Base-by-base conservation (phyloP, 2,329 filamentous ascomycete species). In the Monascus ruber region DNA sequence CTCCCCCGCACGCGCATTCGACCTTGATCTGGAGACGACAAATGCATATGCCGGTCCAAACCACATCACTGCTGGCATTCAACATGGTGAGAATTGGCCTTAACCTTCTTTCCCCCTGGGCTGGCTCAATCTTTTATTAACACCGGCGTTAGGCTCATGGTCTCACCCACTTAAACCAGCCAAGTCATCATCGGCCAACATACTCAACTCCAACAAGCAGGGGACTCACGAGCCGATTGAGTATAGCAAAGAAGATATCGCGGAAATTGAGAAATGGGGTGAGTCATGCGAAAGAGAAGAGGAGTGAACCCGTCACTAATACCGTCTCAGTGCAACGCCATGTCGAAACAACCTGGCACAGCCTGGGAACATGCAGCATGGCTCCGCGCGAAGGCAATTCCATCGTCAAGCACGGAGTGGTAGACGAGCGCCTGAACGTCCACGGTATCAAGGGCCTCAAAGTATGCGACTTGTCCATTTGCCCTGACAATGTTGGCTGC, bases 391-490 rank as follows among this genome's bases (percentile, higher is more conserved):
- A 85, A 53, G 83, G 84, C 43, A 88, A 86, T 67, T 79, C 74
- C 52, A 84, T 88, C 53, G 82, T 87, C 59, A 84, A 83, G 66
- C 81, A 86, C 52, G 57, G 57, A 9, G 83, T 87, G 0, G 64
- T 87, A 31, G 83, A 87, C 54, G 81, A 85, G 62, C 75, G 82
- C 43, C 72, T 87, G 40, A 86, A 85, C 49, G 82, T 87, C 3
- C 80, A 86, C 55, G 83, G 81, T 37, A 81, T 85, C 47, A 73
- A 84, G 68, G 78, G 79, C 10, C 72, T 87, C 51, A 86, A 86
- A 72, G 81, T 86, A 24, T 81, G 81, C 8, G 83, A 87, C 59
- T 61, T 86, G 34, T 79, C 73, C 37, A 83, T 86, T 66, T 86
- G 81, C 60, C 82, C 83, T 1, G 81, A 86, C 60, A 87, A 86